A percentile compares a stretch with the other conserved stretches of the same genome.
These are phyloP conservation scores for Phialophora tarda DNA, from an alignment of 2,329 filamentous ascomycete species.

Conservation along the genomic window DNA sequence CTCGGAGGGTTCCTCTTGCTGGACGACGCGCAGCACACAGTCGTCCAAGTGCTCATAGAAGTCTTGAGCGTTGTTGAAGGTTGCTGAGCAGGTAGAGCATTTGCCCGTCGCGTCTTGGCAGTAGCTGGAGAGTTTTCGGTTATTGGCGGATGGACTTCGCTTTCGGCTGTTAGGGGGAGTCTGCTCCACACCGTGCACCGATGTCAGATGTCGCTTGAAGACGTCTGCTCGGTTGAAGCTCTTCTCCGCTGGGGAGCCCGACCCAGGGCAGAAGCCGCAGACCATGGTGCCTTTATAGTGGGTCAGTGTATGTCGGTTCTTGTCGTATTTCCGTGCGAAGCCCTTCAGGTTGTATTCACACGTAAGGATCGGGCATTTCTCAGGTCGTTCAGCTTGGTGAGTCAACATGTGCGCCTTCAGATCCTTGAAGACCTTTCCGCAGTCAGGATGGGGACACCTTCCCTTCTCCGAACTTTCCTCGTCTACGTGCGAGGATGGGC, in stretches of 20 bases:
- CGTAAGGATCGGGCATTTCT: conserved; percentile 90
- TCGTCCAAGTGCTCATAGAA: conserved; percentile 94
- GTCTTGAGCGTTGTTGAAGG: conserved; percentile 86
- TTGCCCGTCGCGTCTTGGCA: conserved; percentile 79
- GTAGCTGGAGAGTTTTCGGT: conserved; percentile 73
- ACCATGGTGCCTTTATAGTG: conserved; percentile 99
- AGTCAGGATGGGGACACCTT: conserved; percentile 81
- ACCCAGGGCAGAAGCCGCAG: conserved; percentile 90
- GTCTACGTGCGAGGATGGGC: conserved; percentile 62
- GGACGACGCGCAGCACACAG: conserved; percentile 68
- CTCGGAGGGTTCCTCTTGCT: conserved; percentile 63
- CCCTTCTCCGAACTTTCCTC: conserved; percentile 69
- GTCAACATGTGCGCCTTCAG: conserved; percentile 94
- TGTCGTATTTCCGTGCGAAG: conserved; percentile 94
- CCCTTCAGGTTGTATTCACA: conserved; percentile 93
- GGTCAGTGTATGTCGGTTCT: conserved; percentile 90
- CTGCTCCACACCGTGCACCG: conserved; percentile 90
- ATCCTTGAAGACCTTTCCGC: conserved; percentile 86
- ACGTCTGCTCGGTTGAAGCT: conserved; percentile 95
- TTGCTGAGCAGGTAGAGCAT: conserved; percentile 88
- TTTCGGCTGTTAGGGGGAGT: conserved; percentile 89
- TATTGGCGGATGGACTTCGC: conserved; percentile 62
- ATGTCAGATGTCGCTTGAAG: conserved; percentile 91
- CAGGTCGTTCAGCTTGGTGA: conserved; percentile 85
- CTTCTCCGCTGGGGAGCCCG: conserved; percentile 87